These are phyloP conservation scores for Solanum bulbocastanum DNA, from an alignment of 257 asterid genomes.

Conservation along the genomic window DNA sequence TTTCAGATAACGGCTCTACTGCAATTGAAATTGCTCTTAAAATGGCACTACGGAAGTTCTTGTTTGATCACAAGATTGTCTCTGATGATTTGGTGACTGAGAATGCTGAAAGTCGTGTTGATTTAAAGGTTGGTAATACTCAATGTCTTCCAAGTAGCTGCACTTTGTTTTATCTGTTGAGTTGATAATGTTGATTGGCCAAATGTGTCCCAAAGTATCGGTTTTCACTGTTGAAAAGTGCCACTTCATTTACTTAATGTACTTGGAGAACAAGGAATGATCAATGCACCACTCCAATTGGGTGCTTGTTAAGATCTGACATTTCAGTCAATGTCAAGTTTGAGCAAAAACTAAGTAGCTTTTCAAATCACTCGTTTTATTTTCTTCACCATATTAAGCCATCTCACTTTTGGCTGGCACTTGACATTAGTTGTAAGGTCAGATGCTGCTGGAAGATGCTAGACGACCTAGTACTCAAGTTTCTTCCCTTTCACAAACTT, in stretches of 20 bases:
- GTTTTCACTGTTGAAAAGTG: not conserved
- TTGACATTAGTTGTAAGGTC: not conserved
- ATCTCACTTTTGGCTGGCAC: not conserved
- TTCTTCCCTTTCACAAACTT: not conserved
- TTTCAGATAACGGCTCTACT: slow-evolving; percentile 96
- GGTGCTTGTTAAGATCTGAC: not conserved
- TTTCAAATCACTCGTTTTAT: not conserved
- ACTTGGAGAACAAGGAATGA: not conserved
- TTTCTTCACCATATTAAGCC: not conserved
- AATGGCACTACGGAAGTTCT: slow-evolving; percentile 94
- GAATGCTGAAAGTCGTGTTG: slow-evolving; percentile 27
- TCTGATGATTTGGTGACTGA: slow-evolving; percentile 21
- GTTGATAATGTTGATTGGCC: not conserved
- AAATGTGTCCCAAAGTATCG: not conserved
- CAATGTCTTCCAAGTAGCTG: not conserved
- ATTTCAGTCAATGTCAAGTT: not conserved
- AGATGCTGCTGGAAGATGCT: not conserved
- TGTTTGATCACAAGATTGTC: slow-evolving; percentile 46
- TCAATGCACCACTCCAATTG: not conserved
- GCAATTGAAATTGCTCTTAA: slow-evolving; percentile 96
- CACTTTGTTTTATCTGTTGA: not conserved
- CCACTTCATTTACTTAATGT: not conserved
- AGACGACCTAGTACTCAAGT: not conserved
- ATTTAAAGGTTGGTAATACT: slow-evolving; percentile 52
- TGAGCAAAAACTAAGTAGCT: not conserved